Conservation (phyloP, 2,329 filamentous ascomycete species). For the Cordyceps farinosa region DNA sequence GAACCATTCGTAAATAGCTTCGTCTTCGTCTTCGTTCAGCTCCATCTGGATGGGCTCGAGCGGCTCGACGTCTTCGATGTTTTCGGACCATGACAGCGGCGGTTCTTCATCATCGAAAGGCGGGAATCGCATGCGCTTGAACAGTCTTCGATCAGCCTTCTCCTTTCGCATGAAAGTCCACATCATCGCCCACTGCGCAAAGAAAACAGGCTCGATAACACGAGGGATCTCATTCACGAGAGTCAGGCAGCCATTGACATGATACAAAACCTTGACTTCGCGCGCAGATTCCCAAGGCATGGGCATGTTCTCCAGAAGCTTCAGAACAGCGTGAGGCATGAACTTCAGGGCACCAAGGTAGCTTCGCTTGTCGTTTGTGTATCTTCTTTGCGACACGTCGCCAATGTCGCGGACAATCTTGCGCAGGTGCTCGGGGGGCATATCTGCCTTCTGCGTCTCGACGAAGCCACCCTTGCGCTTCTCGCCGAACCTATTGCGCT, state of each 20-base stretch:
- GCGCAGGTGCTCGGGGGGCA: conserved; percentile 95
- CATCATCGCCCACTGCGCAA: conserved; percentile 99
- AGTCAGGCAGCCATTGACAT: conserved; percentile 95
- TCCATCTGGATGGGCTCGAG: conserved; percentile 98
- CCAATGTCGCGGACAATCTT: conserved; percentile 99
- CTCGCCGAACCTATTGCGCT: conserved; percentile 91
- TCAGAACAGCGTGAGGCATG: conserved; percentile 97
- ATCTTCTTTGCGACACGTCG: conserved; percentile 98
- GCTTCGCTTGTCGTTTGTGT: conserved; percentile 96
- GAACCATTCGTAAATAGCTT: conserved; percentile 91
- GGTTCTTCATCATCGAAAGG: conserved; percentile 99
- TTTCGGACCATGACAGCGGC: conserved; percentile 95
- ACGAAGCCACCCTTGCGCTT: conserved; percentile 96
- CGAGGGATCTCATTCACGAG: conserved; percentile 94
- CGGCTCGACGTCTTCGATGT: conserved; percentile 97
- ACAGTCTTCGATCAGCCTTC: conserved; percentile 91
- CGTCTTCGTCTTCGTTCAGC: conserved; percentile 89
- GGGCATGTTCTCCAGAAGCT: conserved; percentile 97
- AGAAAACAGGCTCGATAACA: conserved; percentile 96
- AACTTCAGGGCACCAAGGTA: conserved; percentile 97
- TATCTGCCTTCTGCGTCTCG: conserved; percentile 96
- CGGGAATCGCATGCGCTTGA: conserved; percentile 98
- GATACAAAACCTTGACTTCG: conserved; percentile 96
- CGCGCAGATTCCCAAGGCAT: conserved; percentile 98
- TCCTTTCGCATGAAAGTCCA: conserved; percentile 98